Percentiles rank a stretch among this genome's conserved stretches.
Evolutionary conservation across 768 basidiomycete species (phyloP).

Genomic region (Hemileccinum impolitum): DNA sequence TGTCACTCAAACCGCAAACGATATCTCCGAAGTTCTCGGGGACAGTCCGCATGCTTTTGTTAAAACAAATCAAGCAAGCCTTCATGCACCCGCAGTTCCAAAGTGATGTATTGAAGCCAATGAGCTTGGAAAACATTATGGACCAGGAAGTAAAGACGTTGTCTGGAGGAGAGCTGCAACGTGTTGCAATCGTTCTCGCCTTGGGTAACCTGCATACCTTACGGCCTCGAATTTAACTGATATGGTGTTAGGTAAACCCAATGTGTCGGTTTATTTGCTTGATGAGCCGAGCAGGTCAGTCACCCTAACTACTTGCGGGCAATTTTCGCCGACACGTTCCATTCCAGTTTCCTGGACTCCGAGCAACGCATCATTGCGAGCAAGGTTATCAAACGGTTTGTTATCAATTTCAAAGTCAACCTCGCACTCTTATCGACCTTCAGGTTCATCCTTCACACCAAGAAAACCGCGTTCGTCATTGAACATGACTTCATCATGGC

Average conservation of each 20-base stretch:
- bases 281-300: constrained; percentile 86
- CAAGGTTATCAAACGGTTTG: constrained; percentile 94
- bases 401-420: neutral
- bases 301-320: neutral
- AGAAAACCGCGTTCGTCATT: constrained; percentile 98
- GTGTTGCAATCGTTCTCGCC: constrained; percentile 93
- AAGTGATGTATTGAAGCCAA: constrained; percentile 95
- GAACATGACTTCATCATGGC: constrained; percentile 99
- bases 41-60: constrained; percentile 88
- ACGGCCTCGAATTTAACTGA: constrained; percentile 2
- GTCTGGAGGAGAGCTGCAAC: constrained; percentile 97
- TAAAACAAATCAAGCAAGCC: constrained; percentile 91
- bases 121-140: constrained; percentile 91
- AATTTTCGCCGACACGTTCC: constrained; percentile 3
- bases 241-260: constrained; percentile 56
- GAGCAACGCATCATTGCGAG: constrained; percentile 99
- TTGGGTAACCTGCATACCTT: constrained; percentile 50
- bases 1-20: constrained; percentile 98
- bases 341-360: constrained; percentile 84
- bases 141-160: constrained; percentile 98
- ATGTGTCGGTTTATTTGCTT: constrained; percentile 86
- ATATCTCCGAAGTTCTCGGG: constrained; percentile 98
- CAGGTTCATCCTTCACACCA: constrained; percentile 91
- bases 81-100: constrained; percentile 99
- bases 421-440: constrained; percentile 1